These are phyloP conservation scores for Wakefieldia striispora DNA, from an alignment of 768 basidiomycete genomes.

Conservation along the genomic window DNA sequence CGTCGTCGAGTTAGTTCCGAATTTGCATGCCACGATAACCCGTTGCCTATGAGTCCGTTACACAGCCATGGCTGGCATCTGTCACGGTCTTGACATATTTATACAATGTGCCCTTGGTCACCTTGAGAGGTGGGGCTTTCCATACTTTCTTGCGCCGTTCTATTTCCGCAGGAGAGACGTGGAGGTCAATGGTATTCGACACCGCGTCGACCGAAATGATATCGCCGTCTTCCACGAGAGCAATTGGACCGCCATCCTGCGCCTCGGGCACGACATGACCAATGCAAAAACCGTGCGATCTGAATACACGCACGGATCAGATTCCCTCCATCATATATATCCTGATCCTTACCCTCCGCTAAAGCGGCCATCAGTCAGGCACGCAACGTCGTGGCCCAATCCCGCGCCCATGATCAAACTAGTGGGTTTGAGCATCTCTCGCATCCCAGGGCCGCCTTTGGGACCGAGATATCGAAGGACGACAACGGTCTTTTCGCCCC, in stretches of 20 bases:
- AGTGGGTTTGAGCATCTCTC: slow-evolving; percentile 99
- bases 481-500: slow-evolving; percentile 95
- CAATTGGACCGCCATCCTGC: slow-evolving; percentile 91
- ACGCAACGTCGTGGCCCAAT: slow-evolving; percentile 92
- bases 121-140: slow-evolving; percentile 85
- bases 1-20: slow-evolving; percentile 10
- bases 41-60: slow-evolving; percentile 69
- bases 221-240: slow-evolving; percentile 86
- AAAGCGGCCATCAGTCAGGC: slow-evolving; percentile 96
- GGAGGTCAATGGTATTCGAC: slow-evolving; percentile 77
- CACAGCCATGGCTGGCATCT: slow-evolving; percentile 91
- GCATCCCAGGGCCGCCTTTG: slow-evolving; percentile 98
- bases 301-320: slow-evolving; percentile 32
- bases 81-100: slow-evolving; percentile 87
- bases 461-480: slow-evolving; percentile 96
- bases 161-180: slow-evolving; percentile 78
- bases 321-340: slow-evolving; percentile 7
- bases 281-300: slow-evolving; percentile 95
- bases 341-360: slow-evolving; percentile 80
- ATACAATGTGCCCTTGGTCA: slow-evolving; percentile 75
- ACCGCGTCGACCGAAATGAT: slow-evolving; percentile 85
- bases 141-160: slow-evolving; percentile 67
- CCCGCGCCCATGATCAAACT: slow-evolving; percentile 99
- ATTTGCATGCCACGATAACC: slow-evolving; percentile 7
- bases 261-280: slow-evolving; percentile 98